Evolutionary conservation across 805 yeast species (phyloP), one percentile per base, ranked within the genome.

Genomic region (Yarrowia porcina): DNA sequence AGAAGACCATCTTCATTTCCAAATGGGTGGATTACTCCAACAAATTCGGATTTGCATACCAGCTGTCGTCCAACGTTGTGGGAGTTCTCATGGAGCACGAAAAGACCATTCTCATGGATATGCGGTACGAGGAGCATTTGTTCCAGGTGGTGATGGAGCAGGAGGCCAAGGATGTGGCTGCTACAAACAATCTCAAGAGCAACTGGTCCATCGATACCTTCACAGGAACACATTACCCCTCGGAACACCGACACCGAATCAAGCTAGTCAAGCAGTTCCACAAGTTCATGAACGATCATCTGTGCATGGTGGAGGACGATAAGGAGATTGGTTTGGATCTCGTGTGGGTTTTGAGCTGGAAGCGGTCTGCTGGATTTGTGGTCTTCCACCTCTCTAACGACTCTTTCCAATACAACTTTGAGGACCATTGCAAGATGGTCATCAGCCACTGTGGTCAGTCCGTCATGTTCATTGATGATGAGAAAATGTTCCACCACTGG

Each of bases 1-100:
- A 33, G 27, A 45, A 45, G 30, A 59, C 63, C 33, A 45, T 59
- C n/a, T 83, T 89, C 65, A 85, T 93, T 44, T 88, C 96, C 65
- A 92, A 93, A 73, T 94, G 99, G 99, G 98, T 96, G 28, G 99
- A 94, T 73, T 94, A 93, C 73, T 88, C 97, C 27, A 91, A 92
- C 76, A 90, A 88, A 73, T 96, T 93, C 74, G 99, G 99, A 0
- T 87, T 94, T 71, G 89, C 97, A 4, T 94, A 93, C 73, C 97
- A 94, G 72, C 77, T 94, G 64, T 89, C 93, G 20, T 88, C 91
- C 49, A 94, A 93, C 65, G 89, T 88, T 67, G 89, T 90, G 67
- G 98, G 97, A 20, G 97, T 92, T 13, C 78, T 89, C 64, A 93
- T 92, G 77, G 89, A 90, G 68, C 93, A 90, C 69, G 88, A 89